A percentile compares a stretch with the other conserved stretches of the same genome.
phyloP scores from a whole-genome alignment of 768 basidiomycete species.

The Amanita inopinata region DNA sequence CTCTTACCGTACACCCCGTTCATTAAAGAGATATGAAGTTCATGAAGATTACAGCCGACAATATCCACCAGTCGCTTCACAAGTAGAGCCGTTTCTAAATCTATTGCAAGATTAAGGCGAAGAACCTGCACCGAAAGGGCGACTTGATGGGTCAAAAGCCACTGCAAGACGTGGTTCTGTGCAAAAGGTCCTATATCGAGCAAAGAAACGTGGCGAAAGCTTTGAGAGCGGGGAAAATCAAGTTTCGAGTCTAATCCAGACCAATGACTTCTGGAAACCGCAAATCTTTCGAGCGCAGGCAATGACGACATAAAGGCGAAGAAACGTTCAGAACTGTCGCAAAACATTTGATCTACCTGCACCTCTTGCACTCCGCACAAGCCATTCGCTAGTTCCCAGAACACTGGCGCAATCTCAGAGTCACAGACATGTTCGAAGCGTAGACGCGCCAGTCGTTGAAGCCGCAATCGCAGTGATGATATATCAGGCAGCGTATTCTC shows the following conservation, averaged over 20 bases:
- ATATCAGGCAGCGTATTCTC: not conserved
- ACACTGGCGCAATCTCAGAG: conserved; percentile 17
- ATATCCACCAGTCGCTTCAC: conserved; percentile 7
- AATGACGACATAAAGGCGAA: conserved; percentile 21
- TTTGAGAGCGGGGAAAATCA: not conserved
- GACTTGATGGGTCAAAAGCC: conserved; percentile 17
- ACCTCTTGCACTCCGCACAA: conserved; percentile 19
- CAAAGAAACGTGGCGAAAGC: not conserved
- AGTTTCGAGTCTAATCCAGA: not conserved
- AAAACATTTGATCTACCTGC: conserved; percentile 18
- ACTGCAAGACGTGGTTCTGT: conserved; percentile 14
- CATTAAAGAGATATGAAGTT: conserved; percentile 18
- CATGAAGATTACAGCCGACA: conserved; percentile 13
- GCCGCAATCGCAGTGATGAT: conserved; percentile 10
- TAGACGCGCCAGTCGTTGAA: conserved; percentile 13
- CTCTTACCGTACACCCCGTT: conserved; percentile 16
- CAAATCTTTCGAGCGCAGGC: conserved; percentile 18
- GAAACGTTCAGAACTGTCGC: conserved; percentile 16
- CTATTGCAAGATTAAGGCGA: conserved; percentile 14
- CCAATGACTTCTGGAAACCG: conserved; percentile 19
- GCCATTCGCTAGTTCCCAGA: conserved; percentile 18
- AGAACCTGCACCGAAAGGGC: conserved; percentile 15
- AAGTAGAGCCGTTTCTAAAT: conserved; percentile 10
- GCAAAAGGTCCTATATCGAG: conserved; percentile 10
- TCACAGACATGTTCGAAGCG: conserved; percentile 19